Conservation (phyloP, 768 basidiomycete species). For the Hysterangium stoloniferum region DNA sequence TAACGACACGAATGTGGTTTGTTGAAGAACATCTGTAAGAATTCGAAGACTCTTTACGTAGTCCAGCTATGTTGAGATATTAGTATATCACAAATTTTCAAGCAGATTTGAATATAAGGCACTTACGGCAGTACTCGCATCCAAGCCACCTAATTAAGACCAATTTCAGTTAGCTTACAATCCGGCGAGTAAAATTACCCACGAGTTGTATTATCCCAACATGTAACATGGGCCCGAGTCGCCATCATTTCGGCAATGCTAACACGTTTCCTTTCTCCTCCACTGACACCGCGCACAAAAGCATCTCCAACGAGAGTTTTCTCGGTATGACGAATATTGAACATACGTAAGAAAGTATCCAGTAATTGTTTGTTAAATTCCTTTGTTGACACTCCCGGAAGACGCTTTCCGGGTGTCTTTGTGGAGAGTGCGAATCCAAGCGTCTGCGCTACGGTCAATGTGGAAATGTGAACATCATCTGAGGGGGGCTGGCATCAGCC, state of each 20-base stretch:
- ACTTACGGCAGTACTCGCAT: slow-evolving; percentile 22
- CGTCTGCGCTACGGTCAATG: slow-evolving; percentile 40
- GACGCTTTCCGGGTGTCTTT: slow-evolving; percentile 32
- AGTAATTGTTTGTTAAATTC: slow-evolving; percentile 31
- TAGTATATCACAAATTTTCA: neutral
- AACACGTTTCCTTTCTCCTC: slow-evolving; percentile 30
- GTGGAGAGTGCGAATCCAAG: slow-evolving; percentile 46
- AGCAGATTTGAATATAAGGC: neutral
- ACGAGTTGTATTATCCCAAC: slow-evolving; percentile 22
- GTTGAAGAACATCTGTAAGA: slow-evolving; percentile 32
- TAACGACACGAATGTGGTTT: slow-evolving; percentile 36
- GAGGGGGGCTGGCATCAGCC: slow-evolving; percentile 30
- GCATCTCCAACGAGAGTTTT: slow-evolving; percentile 75
- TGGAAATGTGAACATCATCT: slow-evolving; percentile 42
- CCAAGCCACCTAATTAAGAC: slow-evolving; percentile 20
- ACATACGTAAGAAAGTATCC: slow-evolving; percentile 38
- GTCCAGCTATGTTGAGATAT: slow-evolving; percentile 30
- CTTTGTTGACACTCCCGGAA: slow-evolving; percentile 26
- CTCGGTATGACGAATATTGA: slow-evolving; percentile 67
- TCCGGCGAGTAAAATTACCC: slow-evolving; percentile 14
- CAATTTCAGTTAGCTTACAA: slow-evolving; percentile 12
- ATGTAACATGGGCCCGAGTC: slow-evolving; percentile 15
- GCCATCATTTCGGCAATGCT: slow-evolving; percentile 20
- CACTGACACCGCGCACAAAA: slow-evolving; percentile 45
- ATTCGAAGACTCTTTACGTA: slow-evolving; percentile 37